A percentile compares a stretch with the other conserved stretches of the same genome.
Evolutionary conservation across 805 yeast species (phyloP).

Genomic region (Citeromyces nyonsensis): DNA sequence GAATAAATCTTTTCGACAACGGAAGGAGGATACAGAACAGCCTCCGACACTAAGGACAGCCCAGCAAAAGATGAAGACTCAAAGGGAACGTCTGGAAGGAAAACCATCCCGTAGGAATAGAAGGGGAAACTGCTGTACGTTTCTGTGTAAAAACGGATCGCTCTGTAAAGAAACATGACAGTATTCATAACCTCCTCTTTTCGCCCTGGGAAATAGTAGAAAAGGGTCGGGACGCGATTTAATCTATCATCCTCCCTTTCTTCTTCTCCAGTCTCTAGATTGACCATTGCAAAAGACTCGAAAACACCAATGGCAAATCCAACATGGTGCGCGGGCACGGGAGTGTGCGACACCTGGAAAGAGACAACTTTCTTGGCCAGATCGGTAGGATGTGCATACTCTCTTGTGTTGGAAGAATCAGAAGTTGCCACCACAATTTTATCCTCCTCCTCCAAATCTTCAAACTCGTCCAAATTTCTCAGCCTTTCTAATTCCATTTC

Average conservation of each 20-base stretch:
- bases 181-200: conserved; percentile 48
- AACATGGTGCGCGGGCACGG: conserved; percentile 85
- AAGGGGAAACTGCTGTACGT: conserved; percentile 93
- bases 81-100: conserved; percentile 41
- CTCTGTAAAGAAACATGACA: conserved; percentile 60
- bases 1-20: conserved; percentile 66
- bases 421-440: conserved; percentile 59
- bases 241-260: conserved; percentile 8
- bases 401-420: conserved; percentile 50
- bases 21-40: conserved; percentile 54
- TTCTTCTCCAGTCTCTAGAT: conserved; percentile 12
- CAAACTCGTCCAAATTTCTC: conserved; percentile 18
- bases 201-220: conserved; percentile 50
- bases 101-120: conserved; percentile 62
- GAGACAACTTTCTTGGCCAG: conserved; percentile 58
- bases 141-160: conserved; percentile 68
- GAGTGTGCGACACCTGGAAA: conserved; percentile 60
- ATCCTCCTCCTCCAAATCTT: conserved; percentile 17
- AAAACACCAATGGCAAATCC: conserved; percentile 95
- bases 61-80: conserved; percentile 61
- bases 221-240: conserved; percentile 32
- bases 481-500: conserved; percentile 13
- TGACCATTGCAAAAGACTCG: conserved; percentile 40
- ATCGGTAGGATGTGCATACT: conserved; percentile 64
- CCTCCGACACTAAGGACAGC: conserved; percentile 41